These are phyloP conservation scores for Globisporangium solare DNA, from an alignment of 352 stramenopile species.

Conservation along the genomic window DNA sequence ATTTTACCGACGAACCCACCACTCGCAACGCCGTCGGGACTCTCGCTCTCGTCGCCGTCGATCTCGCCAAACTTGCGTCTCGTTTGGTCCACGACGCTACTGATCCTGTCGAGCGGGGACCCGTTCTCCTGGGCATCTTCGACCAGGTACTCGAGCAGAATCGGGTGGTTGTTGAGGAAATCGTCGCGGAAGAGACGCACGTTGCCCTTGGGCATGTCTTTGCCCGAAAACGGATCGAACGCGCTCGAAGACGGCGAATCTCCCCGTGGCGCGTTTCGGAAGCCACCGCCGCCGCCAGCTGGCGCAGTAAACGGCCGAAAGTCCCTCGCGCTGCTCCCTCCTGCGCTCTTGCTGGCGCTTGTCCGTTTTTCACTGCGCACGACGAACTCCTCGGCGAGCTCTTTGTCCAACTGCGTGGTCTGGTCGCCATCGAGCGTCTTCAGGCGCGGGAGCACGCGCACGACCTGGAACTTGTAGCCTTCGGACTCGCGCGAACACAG, in stretches of 20 bases:
- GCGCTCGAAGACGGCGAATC: conserved; percentile 13
- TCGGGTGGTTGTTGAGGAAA: conserved; percentile 81
- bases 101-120: conserved; percentile 9
- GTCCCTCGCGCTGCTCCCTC: neutral
- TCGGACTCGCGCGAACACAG: conserved; percentile 54
- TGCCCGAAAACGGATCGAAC: conserved; percentile 49
- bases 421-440: conserved; percentile 72
- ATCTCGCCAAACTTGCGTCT: conserved; percentile 10
- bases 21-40: conserved; percentile 2
- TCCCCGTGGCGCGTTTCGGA: conserved; percentile 9
- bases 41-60: conserved; percentile 6
- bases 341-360: conserved; percentile 1
- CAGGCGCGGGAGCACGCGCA: conserved; percentile 53
- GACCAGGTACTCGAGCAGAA: conserved; percentile 77
- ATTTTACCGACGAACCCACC: conserved; percentile 58
- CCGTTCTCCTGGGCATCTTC: conserved; percentile 25
- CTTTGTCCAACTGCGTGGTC: conserved; percentile 66
- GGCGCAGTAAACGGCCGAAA: conserved; percentile 37
- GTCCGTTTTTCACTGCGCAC: conserved; percentile 18
- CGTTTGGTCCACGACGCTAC: conserved; percentile 4
- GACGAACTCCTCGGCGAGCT: conserved; percentile 61
- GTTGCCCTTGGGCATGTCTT: conserved; percentile 65
- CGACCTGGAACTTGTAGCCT: conserved; percentile 73
- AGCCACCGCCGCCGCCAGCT: conserved; percentile 7
- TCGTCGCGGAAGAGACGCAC: conserved; percentile 82